These are phyloP conservation scores for Domatiomyces catenatus DNA, from an alignment of 2,329 filamentous ascomycete genomes.

Conservation along the genomic window DNA sequence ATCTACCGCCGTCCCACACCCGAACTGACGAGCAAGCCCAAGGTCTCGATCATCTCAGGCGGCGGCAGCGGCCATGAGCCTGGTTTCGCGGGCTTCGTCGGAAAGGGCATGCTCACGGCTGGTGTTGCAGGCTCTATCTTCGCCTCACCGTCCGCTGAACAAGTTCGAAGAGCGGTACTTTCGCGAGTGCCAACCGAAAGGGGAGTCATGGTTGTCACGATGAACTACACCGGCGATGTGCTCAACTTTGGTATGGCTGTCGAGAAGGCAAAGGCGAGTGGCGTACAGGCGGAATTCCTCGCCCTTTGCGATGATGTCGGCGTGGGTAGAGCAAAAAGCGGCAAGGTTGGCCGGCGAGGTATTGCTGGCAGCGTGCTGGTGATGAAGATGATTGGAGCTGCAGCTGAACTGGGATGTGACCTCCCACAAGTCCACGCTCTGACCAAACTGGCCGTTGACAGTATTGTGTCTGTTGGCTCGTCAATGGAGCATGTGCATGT, in stretches of 20 bases:
- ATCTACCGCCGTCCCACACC: slow-evolving; percentile 53
- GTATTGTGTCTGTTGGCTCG: slow-evolving; percentile 71
- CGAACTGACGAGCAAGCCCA: slow-evolving; percentile 32
- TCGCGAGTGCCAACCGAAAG: slow-evolving; percentile 53
- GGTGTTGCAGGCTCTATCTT: slow-evolving; percentile 81
- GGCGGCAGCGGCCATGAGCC: slow-evolving; percentile 81
- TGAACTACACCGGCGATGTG: slow-evolving; percentile 87
- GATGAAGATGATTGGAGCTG: slow-evolving; percentile 74
- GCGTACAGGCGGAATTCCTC: slow-evolving; percentile 69
- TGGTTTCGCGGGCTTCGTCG: slow-evolving; percentile 73
- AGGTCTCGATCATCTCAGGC: slow-evolving; percentile 73
- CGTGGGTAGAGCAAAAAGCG: slow-evolving; percentile 62
- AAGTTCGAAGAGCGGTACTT: slow-evolving; percentile 62
- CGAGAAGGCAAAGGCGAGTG: slow-evolving; percentile 74
- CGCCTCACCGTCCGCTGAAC: slow-evolving; percentile 64
- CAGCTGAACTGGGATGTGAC: slow-evolving; percentile 54
- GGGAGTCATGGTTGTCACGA: slow-evolving; percentile 71
- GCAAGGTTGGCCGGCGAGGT: slow-evolving; percentile 83
- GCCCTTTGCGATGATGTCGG: slow-evolving; percentile 86
- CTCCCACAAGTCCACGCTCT: slow-evolving; percentile 58
- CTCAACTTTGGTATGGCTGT: slow-evolving; percentile 89
- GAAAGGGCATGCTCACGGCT: slow-evolving; percentile 61
- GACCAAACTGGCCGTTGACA: slow-evolving; percentile 55
- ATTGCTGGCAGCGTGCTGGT: slow-evolving; percentile 85
- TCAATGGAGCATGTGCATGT: slow-evolving; percentile 87